Percentiles rank a stretch among this genome's conserved stretches.
Conservation (phyloP, 2,329 filamentous ascomycete genomes). For the Colletotrichum sp. region DNA sequence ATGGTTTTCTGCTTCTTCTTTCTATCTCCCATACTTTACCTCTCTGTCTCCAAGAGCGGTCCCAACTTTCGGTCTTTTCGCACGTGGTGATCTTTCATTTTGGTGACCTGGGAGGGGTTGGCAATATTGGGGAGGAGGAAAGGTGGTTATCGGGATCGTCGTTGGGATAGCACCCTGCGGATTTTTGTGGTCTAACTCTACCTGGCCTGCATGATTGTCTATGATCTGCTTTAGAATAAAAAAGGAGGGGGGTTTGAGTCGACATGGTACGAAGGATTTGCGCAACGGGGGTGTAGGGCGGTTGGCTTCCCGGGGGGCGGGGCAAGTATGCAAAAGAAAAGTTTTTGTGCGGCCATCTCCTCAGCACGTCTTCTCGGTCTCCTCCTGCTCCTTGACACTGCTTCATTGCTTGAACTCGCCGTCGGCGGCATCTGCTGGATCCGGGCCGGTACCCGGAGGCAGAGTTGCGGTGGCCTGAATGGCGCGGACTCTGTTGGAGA, state of each 20-base stretch:
- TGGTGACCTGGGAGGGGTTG: not conserved
- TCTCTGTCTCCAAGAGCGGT: not conserved
- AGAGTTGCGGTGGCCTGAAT: slow-evolving; percentile 48
- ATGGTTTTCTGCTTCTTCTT: slow-evolving; percentile 21
- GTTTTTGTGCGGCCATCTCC: slow-evolving; percentile 9
- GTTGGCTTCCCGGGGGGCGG: not conserved
- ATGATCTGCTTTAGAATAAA: slow-evolving; percentile 5
- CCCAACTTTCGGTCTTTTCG: not conserved
- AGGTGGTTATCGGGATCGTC: not conserved
- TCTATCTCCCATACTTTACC: slow-evolving; percentile 15
- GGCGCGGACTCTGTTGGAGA: slow-evolving; percentile 73
- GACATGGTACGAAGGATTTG: not conserved
- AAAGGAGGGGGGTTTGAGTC: not conserved
- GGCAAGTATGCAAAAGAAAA: not conserved
- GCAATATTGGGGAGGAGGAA: not conserved
- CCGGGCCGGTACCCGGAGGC: not conserved
- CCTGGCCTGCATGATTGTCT: slow-evolving; percentile 12
- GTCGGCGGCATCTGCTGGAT: not conserved
- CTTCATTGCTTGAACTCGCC: slow-evolving; percentile 26
- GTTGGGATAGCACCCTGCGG: not conserved
- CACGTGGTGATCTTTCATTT: not conserved
- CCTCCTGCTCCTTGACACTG: slow-evolving; percentile 56
- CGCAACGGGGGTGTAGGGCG: not conserved
- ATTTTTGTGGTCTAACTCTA: slow-evolving; percentile 9
- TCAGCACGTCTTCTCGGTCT: slow-evolving; percentile 53